Conservation (phyloP, 371 early-diverging fungal genomes). For the Mucor velutinosus region DNA sequence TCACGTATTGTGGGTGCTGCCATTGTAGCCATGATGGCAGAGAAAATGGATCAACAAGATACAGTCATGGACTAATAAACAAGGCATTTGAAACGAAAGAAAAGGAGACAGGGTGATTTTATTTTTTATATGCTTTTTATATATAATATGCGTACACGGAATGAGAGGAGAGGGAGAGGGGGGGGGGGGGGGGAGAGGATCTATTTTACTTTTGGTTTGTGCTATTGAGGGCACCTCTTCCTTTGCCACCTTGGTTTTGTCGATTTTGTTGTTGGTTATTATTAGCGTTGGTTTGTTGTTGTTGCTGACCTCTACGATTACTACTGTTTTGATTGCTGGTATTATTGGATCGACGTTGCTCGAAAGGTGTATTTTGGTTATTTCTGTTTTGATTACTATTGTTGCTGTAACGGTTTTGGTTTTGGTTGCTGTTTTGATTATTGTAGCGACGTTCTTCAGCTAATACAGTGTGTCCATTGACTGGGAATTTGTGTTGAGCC, state of each 20-base stretch:
- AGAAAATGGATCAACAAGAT: not conserved
- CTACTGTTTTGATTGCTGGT: not conserved
- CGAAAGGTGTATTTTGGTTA: conserved; percentile 1
- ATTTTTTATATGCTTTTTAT: not conserved
- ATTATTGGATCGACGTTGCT: conserved; percentile 11
- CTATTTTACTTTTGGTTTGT: conserved; percentile 10
- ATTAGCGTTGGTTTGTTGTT: conserved; percentile 1
- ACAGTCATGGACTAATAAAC: not conserved
- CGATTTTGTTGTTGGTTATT: not conserved
- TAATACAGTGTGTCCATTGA: conserved; percentile 24
- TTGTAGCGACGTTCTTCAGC: conserved; percentile 49
- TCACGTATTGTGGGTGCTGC: conserved; percentile 55
- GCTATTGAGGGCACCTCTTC: conserved; percentile 15
- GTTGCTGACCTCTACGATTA: conserved; percentile 5
- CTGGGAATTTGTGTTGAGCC: conserved; percentile 32
- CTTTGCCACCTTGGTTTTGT: conserved; percentile 10
- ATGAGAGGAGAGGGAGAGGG: not conserved
- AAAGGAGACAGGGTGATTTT: conserved; percentile 22
- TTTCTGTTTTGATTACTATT: conserved; percentile 1
- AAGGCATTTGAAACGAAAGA: not conserved
- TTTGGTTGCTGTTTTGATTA: conserved; percentile 5
- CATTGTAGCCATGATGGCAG: conserved; percentile 47
- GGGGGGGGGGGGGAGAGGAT: not conserved
- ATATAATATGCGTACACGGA: not conserved
- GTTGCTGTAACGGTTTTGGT: not conserved